Evolutionary conservation across 2,329 filamentous ascomycete species (phyloP).

Genomic region (Paecilomyces sp.): DNA sequence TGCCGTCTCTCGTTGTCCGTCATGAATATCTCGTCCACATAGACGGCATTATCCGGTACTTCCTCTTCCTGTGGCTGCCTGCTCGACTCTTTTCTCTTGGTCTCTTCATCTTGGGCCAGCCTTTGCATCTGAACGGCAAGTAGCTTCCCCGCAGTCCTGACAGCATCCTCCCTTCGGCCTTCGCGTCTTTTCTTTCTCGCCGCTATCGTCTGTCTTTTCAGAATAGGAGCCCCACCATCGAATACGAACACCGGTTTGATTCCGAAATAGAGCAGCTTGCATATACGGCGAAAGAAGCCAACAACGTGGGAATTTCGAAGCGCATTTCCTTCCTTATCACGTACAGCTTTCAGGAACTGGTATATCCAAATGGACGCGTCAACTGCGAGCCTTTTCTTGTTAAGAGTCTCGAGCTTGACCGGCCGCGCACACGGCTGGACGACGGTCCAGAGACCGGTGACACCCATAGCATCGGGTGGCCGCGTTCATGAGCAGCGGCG

Average conservation of each 20-base stretch:
- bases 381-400: constrained; percentile 90
- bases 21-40: constrained; percentile 86
- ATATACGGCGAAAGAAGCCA: constrained; percentile 96
- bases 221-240: constrained; percentile 82
- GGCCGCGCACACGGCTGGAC: constrained; percentile 91
- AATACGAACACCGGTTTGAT: constrained; percentile 98
- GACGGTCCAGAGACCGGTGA: constrained; percentile 95
- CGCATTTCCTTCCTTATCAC: constrained; percentile 96
- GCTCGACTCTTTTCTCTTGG: constrained; percentile 50
- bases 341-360: constrained; percentile 97
- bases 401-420: constrained; percentile 92
- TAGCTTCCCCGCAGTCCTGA: constrained; percentile 81
- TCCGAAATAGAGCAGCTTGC: constrained; percentile 93
- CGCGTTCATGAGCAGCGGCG: background rate
- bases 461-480: constrained; percentile 62
- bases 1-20: constrained; percentile 65
- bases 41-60: constrained; percentile 69
- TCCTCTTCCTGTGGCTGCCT: constrained; percentile 46
- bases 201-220: constrained; percentile 87
- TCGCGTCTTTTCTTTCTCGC: constrained; percentile 72
- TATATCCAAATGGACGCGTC: constrained; percentile 99
- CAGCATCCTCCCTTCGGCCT: constrained; percentile 86
- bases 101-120: constrained; percentile 74
- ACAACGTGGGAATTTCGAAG: constrained; percentile 93
- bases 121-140: constrained; percentile 92